Base-by-base conservation (phyloP, 2,329 filamentous ascomycete genomes). In the Elsinoe ampelina region DNA sequence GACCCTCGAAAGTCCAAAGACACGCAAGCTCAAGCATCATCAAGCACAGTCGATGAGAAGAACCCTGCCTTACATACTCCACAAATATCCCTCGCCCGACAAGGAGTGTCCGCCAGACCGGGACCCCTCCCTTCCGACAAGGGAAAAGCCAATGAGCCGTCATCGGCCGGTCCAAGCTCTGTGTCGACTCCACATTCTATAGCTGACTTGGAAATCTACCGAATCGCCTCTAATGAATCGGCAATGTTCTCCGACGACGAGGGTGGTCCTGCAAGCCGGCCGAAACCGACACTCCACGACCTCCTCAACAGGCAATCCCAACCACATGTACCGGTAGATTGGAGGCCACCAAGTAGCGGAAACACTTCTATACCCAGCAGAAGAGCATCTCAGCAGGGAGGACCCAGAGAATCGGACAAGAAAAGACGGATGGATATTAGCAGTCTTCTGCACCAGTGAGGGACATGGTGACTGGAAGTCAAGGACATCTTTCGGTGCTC, bases 381-480 rank as follows among this genome's bases (percentile, higher is more conserved):
- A 26, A 52, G 39, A 26, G 48, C 48, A 26, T 38, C 48, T 26
- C 35, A 20, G 15, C 48, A 52, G 19, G 48, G 48, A 15, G 34
- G 48, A 52, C 32, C 48, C 3, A 41, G 54, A 47, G 42, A 42
- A n/a, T 45, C 54, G 32, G 42, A 48, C 26, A 56, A 56, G 19
- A 56, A 45, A 32, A 42, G 54, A 45, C 32, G 42, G 42, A 56
- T 56, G 54, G 54, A 56, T 15, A 56, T 56, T 22, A 20, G 20
- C 22, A 56, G 42, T 48, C 41, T 56, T 7, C 13, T 56, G 30
- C 41, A 56, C 19, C 17, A 19, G 17, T 54, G 50, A 54, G 12
- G 17, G 12, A 36, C 17, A 51, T 19, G 20, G 17, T 51, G 19
- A 15, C 19, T 11, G 11, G 30, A 17, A 34, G 47, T 35, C 10